Evolutionary conservation across 768 basidiomycete species (phyloP).

Genomic region (Cystobasidiopsis lactophilus): DNA sequence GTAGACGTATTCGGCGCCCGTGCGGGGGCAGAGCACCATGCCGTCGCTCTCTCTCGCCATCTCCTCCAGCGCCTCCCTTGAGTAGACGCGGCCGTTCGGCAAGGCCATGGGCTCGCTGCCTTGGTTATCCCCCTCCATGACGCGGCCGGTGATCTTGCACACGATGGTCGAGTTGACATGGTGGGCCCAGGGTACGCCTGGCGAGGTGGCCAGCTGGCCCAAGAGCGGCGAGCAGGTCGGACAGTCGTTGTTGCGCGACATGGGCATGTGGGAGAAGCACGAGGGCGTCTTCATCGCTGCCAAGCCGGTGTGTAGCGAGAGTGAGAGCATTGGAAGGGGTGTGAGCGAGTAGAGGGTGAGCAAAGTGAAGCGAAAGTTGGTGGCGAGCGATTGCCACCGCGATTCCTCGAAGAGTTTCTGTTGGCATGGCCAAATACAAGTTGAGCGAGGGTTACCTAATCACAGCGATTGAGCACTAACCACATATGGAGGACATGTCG

Average conservation of each 20-base stretch:
- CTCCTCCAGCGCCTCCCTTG: slow-evolving; percentile 33
- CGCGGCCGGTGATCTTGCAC: slow-evolving; percentile 68
- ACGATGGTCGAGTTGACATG: slow-evolving; percentile 91
- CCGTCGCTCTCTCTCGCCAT: neutral
- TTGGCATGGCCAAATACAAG: neutral
- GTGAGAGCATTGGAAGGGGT: slow-evolving; percentile 60
- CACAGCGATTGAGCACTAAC: slow-evolving; percentile 26
- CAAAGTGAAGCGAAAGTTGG: slow-evolving; percentile 63
- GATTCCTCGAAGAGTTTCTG: slow-evolving; percentile 62
- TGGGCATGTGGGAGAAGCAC: slow-evolving; percentile 33
- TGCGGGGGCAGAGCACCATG: slow-evolving; percentile 32
- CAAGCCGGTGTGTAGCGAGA: slow-evolving; percentile 76
- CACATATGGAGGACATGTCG: slow-evolving; percentile 56
- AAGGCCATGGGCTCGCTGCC: slow-evolving; percentile 46
- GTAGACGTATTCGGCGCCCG: slow-evolving; percentile 42
- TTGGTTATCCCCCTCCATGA: slow-evolving; percentile 86
- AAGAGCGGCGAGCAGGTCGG: slow-evolving; percentile 61
- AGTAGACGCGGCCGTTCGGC: slow-evolving; percentile 78
- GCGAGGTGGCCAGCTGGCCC: slow-evolving; percentile 40
- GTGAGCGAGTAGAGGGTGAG: slow-evolving; percentile 73
- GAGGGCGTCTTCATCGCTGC: slow-evolving; percentile 72
- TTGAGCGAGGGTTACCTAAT: neutral
- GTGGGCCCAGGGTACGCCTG: slow-evolving; percentile 74
- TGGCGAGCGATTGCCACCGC: slow-evolving; percentile 54
- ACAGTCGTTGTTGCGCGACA: slow-evolving; percentile 35